Base-by-base conservation (phyloP, 106 monocot genomes). In the Ottelia alismoides region DNA sequence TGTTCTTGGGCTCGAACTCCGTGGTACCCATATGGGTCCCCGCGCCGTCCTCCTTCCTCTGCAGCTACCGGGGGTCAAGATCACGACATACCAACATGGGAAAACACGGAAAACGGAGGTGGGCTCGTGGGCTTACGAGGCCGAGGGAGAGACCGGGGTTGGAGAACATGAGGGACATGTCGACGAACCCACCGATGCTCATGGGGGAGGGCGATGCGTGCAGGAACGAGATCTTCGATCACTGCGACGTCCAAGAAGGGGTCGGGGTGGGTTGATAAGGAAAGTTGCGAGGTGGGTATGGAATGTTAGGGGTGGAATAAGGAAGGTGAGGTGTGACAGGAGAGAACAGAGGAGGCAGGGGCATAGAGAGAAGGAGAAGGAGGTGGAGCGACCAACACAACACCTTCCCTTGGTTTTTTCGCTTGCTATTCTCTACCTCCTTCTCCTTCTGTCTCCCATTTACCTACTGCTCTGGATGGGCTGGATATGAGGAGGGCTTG, bases 91-190 rank as follows among this genome's bases (percentile, higher is more conserved):
- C 25, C 10, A 18, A 47, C 0, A 47, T 2, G 31, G 19, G 4
- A 47, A 22, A 16, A 3, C 46, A 9, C 25, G 46, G 0, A 47
- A 20, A 47, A 2, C 46, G 16, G 16, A 1, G 16, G 14, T 9
- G 46, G 20, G 7, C 16, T 47, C 26, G 10, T 22, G 18, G 16
- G 10, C 56, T 62, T 70, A 82, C 82, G 66, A 82, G 66, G 25
- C 62, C 82, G 40, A 82, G 73, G 18, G 82, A 78, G 56, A 78
- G 73, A 5, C 73, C 60, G 18, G 78, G 53, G 16, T 16, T n/a
- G 0, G 46, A 47, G 46, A 47, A 47, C 19, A 47, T 47, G 46
- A n/a, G n/a, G n/a, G n/a, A n/a, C n/a, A n/a, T 24, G 50, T 60
- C 73, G 53, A 66, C 54, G 22, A 66, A 46, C 16, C 47, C 66